Evolutionary conservation across 202 grass and related monocot species (phyloP).

Genomic region (Carex sylvatica): DNA sequence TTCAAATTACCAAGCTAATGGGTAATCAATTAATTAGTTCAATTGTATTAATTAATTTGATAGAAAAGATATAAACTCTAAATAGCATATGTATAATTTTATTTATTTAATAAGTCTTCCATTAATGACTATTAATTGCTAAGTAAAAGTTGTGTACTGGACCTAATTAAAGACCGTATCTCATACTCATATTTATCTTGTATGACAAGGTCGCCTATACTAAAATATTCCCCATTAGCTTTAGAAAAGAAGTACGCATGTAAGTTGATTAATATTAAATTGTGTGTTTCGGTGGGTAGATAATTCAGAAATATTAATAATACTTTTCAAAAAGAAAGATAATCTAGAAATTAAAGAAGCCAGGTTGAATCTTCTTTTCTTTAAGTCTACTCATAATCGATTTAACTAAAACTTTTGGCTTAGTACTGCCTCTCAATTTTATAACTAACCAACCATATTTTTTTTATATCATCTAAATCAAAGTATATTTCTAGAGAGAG

Average conservation of each 20-base stretch:
- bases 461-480: neutral
- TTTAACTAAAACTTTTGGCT: constrained; percentile 8
- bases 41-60: too few species aligned
- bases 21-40: too few species aligned
- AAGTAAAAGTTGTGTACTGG: too few species aligned
- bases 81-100: neutral
- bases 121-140: too few species aligned
- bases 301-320: neutral
- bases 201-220: too few species aligned
- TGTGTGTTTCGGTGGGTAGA: neutral
- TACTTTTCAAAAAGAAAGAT: neutral
- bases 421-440: constrained; percentile 3
- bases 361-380: neutral
- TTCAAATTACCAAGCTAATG: too few species aligned
- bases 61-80: too few species aligned
- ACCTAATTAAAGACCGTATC: too few species aligned
- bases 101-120: neutral
- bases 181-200: too few species aligned
- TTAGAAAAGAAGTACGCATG: too few species aligned
- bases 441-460: constrained; percentile 17
- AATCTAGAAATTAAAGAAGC: neutral
- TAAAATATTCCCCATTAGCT: too few species aligned
- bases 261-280: neutral
- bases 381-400: constrained; percentile 18
- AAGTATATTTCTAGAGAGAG: constrained; percentile 7